These are phyloP conservation scores for Amanita rubescens DNA, from an alignment of 768 basidiomycete genomes.

Conservation along the genomic window DNA sequence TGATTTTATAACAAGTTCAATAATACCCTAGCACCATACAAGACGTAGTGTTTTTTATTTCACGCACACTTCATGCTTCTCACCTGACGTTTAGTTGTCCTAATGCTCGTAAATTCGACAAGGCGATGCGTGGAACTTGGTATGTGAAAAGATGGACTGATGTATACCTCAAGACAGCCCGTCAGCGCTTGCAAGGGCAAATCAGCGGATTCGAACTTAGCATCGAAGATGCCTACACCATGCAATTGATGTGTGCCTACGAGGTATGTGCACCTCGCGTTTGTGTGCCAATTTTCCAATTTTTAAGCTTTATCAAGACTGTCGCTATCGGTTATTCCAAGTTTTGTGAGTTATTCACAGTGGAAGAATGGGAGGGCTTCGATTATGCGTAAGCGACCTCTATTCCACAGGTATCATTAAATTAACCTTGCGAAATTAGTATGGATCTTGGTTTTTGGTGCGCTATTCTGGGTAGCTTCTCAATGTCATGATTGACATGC, in stretches of 20 bases:
- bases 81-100: constrained; percentile 39
- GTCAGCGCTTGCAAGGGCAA: constrained; percentile 47
- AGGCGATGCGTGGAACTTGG: constrained; percentile 46
- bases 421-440: constrained; percentile 22
- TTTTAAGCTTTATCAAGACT: constrained; percentile 39
- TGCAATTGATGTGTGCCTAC: constrained; percentile 83
- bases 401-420: background rate
- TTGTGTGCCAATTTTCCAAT: background rate
- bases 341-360: constrained; percentile 86
- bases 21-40: constrained; percentile 82
- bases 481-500: constrained; percentile 3
- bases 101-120: constrained; percentile 44
- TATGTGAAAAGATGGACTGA: constrained; percentile 61
- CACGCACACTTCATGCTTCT: background rate
- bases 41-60: constrained; percentile 39
- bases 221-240: constrained; percentile 62
- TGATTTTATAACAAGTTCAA: constrained; percentile 47
- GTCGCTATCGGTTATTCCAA: constrained; percentile 88
- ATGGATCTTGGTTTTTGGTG: constrained; percentile 63
- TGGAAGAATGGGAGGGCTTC: constrained; percentile 91
- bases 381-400: constrained; percentile 60
- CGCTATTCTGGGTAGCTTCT: background rate
- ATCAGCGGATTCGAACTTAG: constrained; percentile 56
- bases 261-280: constrained; percentile 41
- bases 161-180: constrained; percentile 66